Conservation (phyloP, 306 rosid species). For the Elaeagnus macrophylla region DNA sequence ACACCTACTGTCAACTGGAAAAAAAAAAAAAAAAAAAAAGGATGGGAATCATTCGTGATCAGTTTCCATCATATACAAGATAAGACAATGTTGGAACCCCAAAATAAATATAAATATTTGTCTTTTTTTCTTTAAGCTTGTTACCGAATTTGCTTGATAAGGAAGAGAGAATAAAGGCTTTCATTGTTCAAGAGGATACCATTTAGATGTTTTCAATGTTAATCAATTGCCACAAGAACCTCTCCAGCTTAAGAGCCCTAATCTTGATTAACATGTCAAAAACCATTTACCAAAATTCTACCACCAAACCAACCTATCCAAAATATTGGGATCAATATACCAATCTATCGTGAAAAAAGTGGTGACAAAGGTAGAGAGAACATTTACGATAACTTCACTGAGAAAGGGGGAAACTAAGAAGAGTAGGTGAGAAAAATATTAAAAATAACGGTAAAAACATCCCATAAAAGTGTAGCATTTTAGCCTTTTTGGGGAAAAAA, state of each 20-base stretch:
- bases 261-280: constrained; percentile 85
- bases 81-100: constrained; percentile 22
- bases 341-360: too few relatives aligned
- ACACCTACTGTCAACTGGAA: too few relatives aligned
- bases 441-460: too few relatives aligned
- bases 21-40: too few relatives aligned
- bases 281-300: constrained; percentile 68
- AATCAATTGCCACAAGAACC: constrained; percentile 70
- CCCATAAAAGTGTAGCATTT: too few relatives aligned
- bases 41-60: constrained; percentile 27
- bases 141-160: constrained; percentile 6
- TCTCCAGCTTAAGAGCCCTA: constrained; percentile 85
- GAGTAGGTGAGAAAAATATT: too few relatives aligned
- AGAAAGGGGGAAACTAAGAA: too few relatives aligned
- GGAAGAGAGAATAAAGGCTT: constrained; percentile 8
- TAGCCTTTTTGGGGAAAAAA: too few relatives aligned
- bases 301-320: constrained; percentile 84
- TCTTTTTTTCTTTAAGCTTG: constrained; percentile 16
- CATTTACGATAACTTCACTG: too few relatives aligned
- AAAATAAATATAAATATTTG: constrained; percentile 23
- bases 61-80: constrained; percentile 28
- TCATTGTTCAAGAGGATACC: constrained; percentile 20
- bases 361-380: too few relatives aligned
- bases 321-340: constrained; percentile 78
- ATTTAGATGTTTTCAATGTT: constrained; percentile 38